Percentiles rank a stretch among this genome's conserved stretches.
Conservation (phyloP, 345 rosid species). For the Arabidopsis arenosa region DNA sequence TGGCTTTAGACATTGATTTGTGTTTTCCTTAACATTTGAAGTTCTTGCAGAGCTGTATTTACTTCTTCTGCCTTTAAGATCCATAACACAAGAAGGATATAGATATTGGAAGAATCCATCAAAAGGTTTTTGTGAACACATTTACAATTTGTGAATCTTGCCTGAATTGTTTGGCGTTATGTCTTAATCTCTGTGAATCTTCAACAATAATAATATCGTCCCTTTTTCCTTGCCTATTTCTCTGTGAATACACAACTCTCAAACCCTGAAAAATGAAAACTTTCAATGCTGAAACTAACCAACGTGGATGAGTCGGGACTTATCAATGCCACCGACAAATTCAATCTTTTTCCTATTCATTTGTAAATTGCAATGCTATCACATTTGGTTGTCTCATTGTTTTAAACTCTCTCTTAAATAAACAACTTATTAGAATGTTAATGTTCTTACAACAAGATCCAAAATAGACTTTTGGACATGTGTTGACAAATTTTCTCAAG, state of each 20-base stretch:
- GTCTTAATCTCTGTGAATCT: constrained; percentile 4
- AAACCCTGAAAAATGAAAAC: constrained; percentile 2
- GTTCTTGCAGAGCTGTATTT: constrained; percentile 27
- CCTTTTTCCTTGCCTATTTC: background rate
- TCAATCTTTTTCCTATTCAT: background rate
- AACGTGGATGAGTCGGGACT: background rate
- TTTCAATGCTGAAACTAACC: background rate
- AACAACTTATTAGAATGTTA: background rate
- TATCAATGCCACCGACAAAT: constrained; percentile 3
- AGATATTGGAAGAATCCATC: constrained; percentile 4
- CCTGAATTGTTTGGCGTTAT: constrained; percentile 1
- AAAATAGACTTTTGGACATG: constrained; percentile 9
- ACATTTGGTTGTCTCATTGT: background rate
- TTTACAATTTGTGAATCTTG: background rate
- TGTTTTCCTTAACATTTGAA: constrained; percentile 13
- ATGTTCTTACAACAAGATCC: constrained; percentile 8
- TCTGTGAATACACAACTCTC: background rate
- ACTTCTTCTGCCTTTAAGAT: constrained; percentile 5
- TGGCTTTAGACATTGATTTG: constrained; percentile 25
- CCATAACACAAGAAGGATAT: constrained; percentile 18
- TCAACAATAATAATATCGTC: background rate
- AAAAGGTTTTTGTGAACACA: background rate
- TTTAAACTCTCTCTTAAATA: background rate
- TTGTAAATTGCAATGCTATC: no score
- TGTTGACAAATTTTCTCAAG: constrained; percentile 10